Base-by-base conservation (phyloP, 805 yeast genomes). In the Metschnikowia cerradonensis region DNA sequence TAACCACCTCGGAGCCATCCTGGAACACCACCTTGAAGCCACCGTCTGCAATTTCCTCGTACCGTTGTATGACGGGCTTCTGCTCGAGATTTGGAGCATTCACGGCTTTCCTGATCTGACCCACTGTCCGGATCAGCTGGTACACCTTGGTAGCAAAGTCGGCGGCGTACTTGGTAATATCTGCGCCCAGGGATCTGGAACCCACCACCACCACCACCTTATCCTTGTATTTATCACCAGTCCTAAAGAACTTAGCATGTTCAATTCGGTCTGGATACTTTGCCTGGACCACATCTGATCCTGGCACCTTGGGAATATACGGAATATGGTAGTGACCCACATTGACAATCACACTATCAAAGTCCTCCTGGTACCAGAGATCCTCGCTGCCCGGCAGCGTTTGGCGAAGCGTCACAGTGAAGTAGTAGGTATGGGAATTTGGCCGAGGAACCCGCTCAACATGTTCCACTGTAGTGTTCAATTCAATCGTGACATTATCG, bases 321-420 rank as follows among this genome's bases (percentile, higher is more conserved):
- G 82, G 81, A 4, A 71, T 60, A 50, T 74, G 76, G 58, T 76
- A 77, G 60, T 77, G 81, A 19, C 82, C 82, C 15, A 71, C 69
- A 7, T 80, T 76, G 15, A 77, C 67, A 19, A 76, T 63, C 17
- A 77, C 15, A 30, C 52, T 52, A 30, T 77, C 80, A 51, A 65
- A 77, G 11, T 53, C 60, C 40, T 67, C 63, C 45, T 64, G 70
- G 52, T 56, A 66, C 79, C 79, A 75, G 8, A 56, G 41, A 31
- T 73, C 78, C 34, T 15, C 20, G 1, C 55, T 54, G 11, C 60
- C 60, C 22, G 46, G 39, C 41, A 54, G 42, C 53, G 60, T 15
- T 57, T 58, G 52, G 62, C 76, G 61, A 19, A 71, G 47, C 0
- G 69, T 64, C 26, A 72, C 47, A n/a, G 56, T 60, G 54, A 68